phyloP scores from a whole-genome alignment of 495 filamentous ascomycete species.

The Talaromyces liani region DNA sequence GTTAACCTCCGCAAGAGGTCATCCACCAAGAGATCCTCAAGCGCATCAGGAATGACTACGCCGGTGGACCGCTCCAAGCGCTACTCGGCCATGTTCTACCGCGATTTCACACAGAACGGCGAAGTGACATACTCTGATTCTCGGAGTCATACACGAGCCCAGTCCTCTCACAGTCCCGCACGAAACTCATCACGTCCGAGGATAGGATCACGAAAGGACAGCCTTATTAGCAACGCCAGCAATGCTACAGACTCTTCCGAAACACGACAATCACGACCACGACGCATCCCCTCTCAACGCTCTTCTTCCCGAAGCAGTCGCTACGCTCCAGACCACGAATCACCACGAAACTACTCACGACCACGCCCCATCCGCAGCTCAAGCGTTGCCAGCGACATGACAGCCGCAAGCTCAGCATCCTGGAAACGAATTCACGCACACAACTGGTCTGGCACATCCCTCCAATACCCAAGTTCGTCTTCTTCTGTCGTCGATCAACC shows the following conservation, averaged over 20 bases:
- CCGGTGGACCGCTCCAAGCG: constrained; percentile 2
- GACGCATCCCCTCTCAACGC: constrained; percentile 3
- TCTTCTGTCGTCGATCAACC: not conserved
- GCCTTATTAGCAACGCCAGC: not conserved
- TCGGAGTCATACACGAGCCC: not conserved
- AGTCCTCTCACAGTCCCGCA: not conserved
- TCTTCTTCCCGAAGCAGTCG: constrained; percentile 2
- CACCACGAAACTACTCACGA: not conserved
- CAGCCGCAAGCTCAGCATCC: not conserved
- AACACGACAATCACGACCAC: not conserved
- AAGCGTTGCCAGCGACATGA: constrained; percentile 3
- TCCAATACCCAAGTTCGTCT: not conserved
- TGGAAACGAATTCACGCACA: not conserved
- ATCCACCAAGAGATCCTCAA: constrained; percentile 7
- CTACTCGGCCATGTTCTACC: constrained; percentile 7
- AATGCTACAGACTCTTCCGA: not conserved
- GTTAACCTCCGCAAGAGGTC: not conserved
- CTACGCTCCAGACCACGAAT: not conserved
- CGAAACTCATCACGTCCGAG: not conserved
- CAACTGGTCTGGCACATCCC: constrained; percentile 2
- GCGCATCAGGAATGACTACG: not conserved
- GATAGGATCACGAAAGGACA: not conserved
- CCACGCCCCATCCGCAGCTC: constrained; percentile 5
- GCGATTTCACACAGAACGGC: constrained; percentile 1
- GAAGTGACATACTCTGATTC: not conserved